Evolutionary conservation across 257 asterid genomes (phyloP).

Genomic region (Cinchona pubescens): DNA sequence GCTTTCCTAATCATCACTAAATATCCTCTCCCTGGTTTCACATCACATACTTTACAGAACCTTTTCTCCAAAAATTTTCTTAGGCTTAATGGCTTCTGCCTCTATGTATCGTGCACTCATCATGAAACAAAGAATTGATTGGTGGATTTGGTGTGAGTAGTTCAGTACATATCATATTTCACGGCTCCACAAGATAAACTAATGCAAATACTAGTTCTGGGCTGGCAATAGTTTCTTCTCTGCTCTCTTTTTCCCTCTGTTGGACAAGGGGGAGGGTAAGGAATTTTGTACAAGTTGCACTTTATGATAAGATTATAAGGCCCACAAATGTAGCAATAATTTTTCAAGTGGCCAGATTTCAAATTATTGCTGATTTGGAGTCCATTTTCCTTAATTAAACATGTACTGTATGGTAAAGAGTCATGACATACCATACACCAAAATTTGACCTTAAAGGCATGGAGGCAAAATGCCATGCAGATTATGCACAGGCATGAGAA

Average conservation of each 20-base stretch:
- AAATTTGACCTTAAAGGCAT: neutral
- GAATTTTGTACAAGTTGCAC: neutral
- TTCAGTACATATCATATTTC: neutral
- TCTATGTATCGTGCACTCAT: slow-evolving; percentile 15
- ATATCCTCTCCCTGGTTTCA: neutral
- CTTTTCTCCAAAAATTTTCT: neutral
- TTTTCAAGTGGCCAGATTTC: neutral
- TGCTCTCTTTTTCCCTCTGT: neutral
- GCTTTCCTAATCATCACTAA: neutral
- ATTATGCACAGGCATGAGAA: neutral
- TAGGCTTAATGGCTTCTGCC: no score
- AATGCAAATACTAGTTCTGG: neutral
- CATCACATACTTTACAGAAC: neutral
- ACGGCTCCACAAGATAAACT: slow-evolving; percentile 9
- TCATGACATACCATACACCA: neutral
- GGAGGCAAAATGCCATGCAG: neutral
- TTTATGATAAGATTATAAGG: slow-evolving; percentile 17
- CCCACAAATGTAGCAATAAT: slow-evolving; percentile 16
- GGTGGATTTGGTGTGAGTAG: neutral
- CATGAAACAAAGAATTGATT: slow-evolving; percentile 11
- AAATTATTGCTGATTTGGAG: neutral
- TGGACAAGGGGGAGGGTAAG: neutral
- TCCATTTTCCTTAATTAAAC: slow-evolving; percentile 6
- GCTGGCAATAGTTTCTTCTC: neutral
- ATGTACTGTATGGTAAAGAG: neutral